Percentiles rank a stretch among this genome's conserved stretches.
Evolutionary conservation across 306 rosid species (phyloP).

Genomic region (Casuarina glauca): DNA sequence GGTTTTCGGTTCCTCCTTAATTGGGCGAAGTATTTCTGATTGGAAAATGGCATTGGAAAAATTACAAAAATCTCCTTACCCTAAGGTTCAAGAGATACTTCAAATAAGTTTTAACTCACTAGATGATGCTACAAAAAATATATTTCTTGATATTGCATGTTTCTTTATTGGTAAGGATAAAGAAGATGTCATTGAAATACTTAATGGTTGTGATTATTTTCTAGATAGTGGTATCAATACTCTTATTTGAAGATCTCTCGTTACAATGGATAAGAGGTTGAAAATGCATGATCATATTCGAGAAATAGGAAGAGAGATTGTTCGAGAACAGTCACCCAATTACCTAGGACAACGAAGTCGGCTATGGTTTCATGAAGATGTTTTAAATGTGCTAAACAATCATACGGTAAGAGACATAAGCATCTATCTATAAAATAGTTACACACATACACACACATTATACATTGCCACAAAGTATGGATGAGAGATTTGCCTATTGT

Average conservation of each 20-base stretch:
- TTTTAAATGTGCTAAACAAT: background rate
- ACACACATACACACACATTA: no score
- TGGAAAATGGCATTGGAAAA: conserved; percentile 36
- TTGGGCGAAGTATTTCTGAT: conserved; percentile 3
- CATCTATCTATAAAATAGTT: background rate
- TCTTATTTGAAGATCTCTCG: conserved; percentile 27
- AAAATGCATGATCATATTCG: conserved; percentile 29
- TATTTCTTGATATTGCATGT: conserved; percentile 44
- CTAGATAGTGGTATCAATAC: conserved; percentile 32
- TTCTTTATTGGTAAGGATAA: conserved; percentile 35
- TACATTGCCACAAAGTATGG: no score
- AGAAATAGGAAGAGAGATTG: conserved; percentile 47
- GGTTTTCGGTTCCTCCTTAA: conserved; percentile 38
- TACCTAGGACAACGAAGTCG: conserved; percentile 23
- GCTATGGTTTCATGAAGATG: background rate
- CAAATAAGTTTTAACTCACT: conserved; percentile 28
- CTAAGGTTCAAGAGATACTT: conserved; percentile 25
- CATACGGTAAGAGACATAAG: background rate
- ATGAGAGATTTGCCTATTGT: no score
- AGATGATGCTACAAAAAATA: conserved; percentile 12
- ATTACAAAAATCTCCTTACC: conserved; percentile 25
- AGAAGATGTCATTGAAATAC: conserved; percentile 10
- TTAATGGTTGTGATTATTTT: conserved; percentile 30
- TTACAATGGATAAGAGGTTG: conserved; percentile 21
- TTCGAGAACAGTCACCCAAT: no score